phyloP scores from a whole-genome alignment of 108 stramenopile species.

The Thalassiosira profunda region DNA sequence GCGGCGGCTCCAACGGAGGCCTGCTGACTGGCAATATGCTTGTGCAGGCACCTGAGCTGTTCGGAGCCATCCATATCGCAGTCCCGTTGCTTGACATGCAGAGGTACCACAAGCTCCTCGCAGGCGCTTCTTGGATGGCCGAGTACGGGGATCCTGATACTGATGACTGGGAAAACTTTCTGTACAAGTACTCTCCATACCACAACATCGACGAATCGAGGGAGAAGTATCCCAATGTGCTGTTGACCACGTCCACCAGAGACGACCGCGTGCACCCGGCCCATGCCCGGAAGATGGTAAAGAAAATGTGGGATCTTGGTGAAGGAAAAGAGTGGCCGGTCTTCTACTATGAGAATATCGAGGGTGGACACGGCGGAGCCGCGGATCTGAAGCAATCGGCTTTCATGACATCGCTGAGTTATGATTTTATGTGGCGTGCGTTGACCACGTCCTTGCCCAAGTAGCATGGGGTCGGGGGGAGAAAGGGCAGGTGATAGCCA shows the following conservation, averaged over 20 bases:
- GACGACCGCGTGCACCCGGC: slow-evolving; percentile 94
- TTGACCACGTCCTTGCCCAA: slow-evolving; percentile 46
- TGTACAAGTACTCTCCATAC: slow-evolving; percentile 83
- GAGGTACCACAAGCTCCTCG: slow-evolving; percentile 74
- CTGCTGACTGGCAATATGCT: slow-evolving; percentile 88
- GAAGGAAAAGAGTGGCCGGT: slow-evolving; percentile 66
- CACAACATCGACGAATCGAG: slow-evolving; percentile 44
- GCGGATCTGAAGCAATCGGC: slow-evolving; percentile 83
- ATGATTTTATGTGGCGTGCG: slow-evolving; percentile 57
- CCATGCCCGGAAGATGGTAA: slow-evolving; percentile 89
- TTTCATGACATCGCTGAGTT: slow-evolving; percentile 52
- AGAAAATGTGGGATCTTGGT: slow-evolving; percentile 45
- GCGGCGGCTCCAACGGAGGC: slow-evolving; percentile 62
- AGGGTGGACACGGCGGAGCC: slow-evolving; percentile 88
- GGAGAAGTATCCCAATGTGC: slow-evolving; percentile 61
- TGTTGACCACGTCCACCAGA: slow-evolving; percentile 84
- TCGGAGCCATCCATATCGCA: slow-evolving; percentile 87
- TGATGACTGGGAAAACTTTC: slow-evolving; percentile 86
- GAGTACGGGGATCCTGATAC: slow-evolving; percentile 96
- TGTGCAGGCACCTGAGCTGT: slow-evolving; percentile 81
- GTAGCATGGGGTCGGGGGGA: too few species aligned
- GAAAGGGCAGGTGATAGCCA: too few species aligned
- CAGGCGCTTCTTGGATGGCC: slow-evolving; percentile 96
- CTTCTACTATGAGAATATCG: slow-evolving; percentile 92
- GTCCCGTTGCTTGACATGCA: slow-evolving; percentile 97